Evolutionary conservation across 2,329 filamentous ascomycete genomes (phyloP), one percentile per base, ranked within the genome.

Genomic region (Fusarium annulatum): DNA sequence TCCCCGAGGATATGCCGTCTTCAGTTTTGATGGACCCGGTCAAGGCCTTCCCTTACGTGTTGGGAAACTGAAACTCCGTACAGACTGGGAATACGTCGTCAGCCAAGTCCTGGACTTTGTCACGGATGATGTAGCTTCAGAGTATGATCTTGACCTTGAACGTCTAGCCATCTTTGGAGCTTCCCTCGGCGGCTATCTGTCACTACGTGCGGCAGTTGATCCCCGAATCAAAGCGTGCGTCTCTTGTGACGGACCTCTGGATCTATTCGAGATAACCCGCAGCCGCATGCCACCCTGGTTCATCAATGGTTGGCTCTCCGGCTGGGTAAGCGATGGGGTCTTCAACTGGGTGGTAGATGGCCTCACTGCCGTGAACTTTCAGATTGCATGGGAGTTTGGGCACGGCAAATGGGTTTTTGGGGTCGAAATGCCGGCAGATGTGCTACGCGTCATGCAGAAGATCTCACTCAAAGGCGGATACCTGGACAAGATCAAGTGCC

Each of bases 1-100:
- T 0, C 69, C 72, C 0, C 60, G 79, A 0, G 85, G 85, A 0
- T 87, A 86, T 60, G 85, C 85, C 0, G 80, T 83, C 2, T 60
- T 87, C 9, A 85, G 80, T 0, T 85, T 86, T 43, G 85, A 87
- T 4, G 85, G 85, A 0, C 85, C 85, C 0, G 85, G 85, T 1
- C 85, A 87, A 64, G 85, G 85, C 1, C 72, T 84, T 9, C 66
- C 80, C 7, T 77, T 85, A 0, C 76, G 77, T 3, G 69, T 73
- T 1, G 61, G 81, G 34, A 70, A 76, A 41, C 38, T 81, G 9
- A 59, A 45, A 3, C 75, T 85, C 66, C 78, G 82, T 0, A 81
- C 81, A 1, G 83, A 85, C 68, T 85, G 80, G 76, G 84, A 85
- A 48, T 56, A 69, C 1, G 83, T 85, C 7, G 72, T 72, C 4